Evolutionary conservation across 805 yeast species (phyloP).

Genomic region (Peterozyma xylosa): DNA sequence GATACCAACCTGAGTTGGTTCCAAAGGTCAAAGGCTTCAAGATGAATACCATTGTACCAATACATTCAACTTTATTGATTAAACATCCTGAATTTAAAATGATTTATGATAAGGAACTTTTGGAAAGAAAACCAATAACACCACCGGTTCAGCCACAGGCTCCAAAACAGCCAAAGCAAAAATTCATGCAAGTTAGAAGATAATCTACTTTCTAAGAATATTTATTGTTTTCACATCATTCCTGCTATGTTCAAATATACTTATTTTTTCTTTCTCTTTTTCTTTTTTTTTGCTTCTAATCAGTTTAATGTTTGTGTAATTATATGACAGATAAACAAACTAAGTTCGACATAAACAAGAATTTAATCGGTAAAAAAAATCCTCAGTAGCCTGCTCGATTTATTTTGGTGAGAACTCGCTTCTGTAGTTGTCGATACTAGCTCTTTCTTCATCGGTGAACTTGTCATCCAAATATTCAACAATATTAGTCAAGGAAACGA

Average conservation of each 20-base stretch:
- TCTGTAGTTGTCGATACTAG: constrained; percentile 53
- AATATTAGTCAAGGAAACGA: constrained; percentile 72
- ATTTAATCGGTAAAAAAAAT: no score
- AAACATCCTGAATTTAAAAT: constrained; percentile 78
- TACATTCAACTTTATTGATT: constrained; percentile 70
- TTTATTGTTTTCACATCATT: background rate
- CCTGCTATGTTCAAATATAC: background rate
- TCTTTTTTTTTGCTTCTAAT: background rate
- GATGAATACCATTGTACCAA: constrained; percentile 85
- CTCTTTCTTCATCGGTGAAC: constrained; percentile 51
- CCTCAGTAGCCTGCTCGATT: background rate
- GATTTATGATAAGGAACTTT: constrained; percentile 42
- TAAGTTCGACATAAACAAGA: no score
- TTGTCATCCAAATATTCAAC: constrained; percentile 48
- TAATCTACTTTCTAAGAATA: constrained; percentile 10
- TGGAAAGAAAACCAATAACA: constrained; percentile 26
- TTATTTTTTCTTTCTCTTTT: background rate
- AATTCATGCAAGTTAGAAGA: constrained; percentile 56
- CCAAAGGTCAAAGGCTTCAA: constrained; percentile 82
- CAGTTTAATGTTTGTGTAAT: background rate
- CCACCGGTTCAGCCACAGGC: constrained; percentile 31
- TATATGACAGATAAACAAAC: no score
- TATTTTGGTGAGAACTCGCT: constrained; percentile 34
- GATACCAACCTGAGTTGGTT: constrained; percentile 47
- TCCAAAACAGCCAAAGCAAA: constrained; percentile 49